Evolutionary conservation across 2,329 filamentous ascomycete species (phyloP).

Genomic region (Fusarium chuoi): DNA sequence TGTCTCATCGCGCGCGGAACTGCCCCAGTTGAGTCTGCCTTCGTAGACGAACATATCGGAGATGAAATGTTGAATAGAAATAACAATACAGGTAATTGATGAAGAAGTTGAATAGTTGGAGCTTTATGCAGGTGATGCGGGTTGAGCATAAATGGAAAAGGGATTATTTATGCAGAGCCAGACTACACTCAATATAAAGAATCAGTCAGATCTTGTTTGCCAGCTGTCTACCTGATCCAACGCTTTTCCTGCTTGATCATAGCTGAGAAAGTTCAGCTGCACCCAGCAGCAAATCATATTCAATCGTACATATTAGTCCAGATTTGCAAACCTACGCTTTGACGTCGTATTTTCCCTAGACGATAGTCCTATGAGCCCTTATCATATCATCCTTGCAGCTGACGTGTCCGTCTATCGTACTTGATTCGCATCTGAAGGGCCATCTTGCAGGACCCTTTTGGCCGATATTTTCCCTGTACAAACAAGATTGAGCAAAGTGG

Average conservation of each 20-base stretch:
- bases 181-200: background rate
- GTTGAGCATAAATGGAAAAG: background rate
- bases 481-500: background rate
- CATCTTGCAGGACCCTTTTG: background rate
- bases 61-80: fast-evolving
- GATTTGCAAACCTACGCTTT: background rate
- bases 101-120: background rate
- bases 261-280: background rate
- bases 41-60: conserved; percentile 24
- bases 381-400: background rate
- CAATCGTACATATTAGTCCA: no score
- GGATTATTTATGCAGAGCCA: background rate
- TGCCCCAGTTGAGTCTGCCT: conserved; percentile 32
- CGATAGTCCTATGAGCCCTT: background rate
- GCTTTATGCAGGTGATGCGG: background rate
- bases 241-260: fast-evolving
- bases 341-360: no score
- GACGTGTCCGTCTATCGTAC: background rate
- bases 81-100: fast-evolving
- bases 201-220: no score
- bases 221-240: background rate
- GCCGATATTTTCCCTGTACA: background rate
- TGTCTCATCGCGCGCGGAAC: conserved; percentile 27
- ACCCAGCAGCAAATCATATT: background rate
- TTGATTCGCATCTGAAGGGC: background rate